Base-by-base conservation (phyloP, 305 asterid genomes). In the Fraxinus sp. region DNA sequence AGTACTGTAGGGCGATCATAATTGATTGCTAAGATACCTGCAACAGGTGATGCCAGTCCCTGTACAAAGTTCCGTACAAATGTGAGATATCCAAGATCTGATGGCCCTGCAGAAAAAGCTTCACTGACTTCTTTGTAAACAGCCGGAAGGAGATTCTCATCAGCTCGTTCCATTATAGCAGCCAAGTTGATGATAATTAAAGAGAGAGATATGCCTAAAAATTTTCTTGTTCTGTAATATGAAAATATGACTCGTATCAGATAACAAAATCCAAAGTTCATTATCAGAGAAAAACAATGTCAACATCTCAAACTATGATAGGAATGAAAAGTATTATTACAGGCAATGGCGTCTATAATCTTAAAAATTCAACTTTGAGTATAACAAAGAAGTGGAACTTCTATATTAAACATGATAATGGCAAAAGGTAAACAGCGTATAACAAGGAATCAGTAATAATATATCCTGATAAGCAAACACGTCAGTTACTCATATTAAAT, bases 71-170 rank as follows among this genome's bases (percentile, higher is more conserved):
- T 95, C 39, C 95, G 85, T 32, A 85, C 83, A 44, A 95, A 94
- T 13, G 99, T 94, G 85, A 95, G 98, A 70, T 94, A 95, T 72
- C 99, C 99, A 73, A 95, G 98, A 83, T 95, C 99, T 14, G 99
- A 92, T 30, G 99, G 99, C 78, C 98, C 98, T 1, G 97, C 99
- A 26, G 89, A 70, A 85, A 95, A 94, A 3, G 97, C 93, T 88
- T 92, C 97, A 80, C 99, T 95, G 89, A 95, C 98, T 94, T 95
- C 99, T 88, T 95, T 95, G 88, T 95, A 95, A 59, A 95, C 98
- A 66, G 99, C 91, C 20, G 99, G 98, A 87, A 95, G 98, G 87
- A 95, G 97, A 89, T 94, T 94, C 87, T 95, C 99, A 49, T 94
- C 99, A 20, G 99, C 98, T 0, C 98, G 96, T 89, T 95, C 99